Evolutionary conservation across 1,284 basidiomycete genomes (phyloP).

Genomic region (Trametes polyzona): DNA sequence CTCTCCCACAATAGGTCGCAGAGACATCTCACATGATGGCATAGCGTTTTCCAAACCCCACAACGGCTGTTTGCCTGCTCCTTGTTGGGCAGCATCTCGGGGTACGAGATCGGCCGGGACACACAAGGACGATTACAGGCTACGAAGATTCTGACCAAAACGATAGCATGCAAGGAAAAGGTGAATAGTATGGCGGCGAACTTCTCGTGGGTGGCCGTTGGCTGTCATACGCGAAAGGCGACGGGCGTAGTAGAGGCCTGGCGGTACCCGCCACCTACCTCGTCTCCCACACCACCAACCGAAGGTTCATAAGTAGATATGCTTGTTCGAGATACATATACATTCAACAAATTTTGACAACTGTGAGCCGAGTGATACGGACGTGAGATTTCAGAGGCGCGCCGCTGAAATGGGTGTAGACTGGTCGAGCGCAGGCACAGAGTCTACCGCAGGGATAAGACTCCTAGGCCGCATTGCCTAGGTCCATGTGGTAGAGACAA

Average conservation of each 20-base stretch:
- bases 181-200: conserved; percentile 61
- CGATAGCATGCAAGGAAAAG: conserved; percentile 52
- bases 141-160: conserved; percentile 47
- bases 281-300: background rate
- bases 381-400: no score
- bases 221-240: conserved; percentile 60
- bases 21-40: conserved; percentile 11
- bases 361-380: no score
- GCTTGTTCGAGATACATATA: no score
- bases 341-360: no score
- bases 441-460: no score
- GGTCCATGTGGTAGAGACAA: no score
- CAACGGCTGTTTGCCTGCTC: conserved; percentile 57
- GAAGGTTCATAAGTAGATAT: background rate
- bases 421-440: no score
- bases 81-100: conserved; percentile 58
- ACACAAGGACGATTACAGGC: conserved; percentile 37
- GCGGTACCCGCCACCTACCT: conserved; percentile 19
- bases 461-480: no score
- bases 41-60: conserved; percentile 54
- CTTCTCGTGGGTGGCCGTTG: conserved; percentile 52
- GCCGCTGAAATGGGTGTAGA: no score
- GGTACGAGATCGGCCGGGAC: conserved; percentile 46
- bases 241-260: conserved; percentile 66
- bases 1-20: background rate